A percentile compares a stretch with the other conserved stretches of the same genome.
Evolutionary conservation across 2,329 filamentous ascomycete species (phyloP).

Genomic region (Aspergillus candidus): DNA sequence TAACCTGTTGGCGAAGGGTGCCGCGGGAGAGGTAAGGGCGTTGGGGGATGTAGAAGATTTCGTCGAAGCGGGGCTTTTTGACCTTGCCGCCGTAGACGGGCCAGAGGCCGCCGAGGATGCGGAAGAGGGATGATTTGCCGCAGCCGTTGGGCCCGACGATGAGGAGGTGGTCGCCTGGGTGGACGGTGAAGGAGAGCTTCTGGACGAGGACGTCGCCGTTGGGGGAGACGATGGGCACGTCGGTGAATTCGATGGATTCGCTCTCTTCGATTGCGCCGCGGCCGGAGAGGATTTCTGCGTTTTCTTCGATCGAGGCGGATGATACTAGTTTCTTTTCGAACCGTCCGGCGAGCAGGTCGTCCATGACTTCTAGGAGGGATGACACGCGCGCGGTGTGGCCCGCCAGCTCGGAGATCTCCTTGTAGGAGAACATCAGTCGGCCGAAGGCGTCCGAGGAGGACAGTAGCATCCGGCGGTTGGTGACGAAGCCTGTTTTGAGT

Average conservation of each 20-base stretch:
- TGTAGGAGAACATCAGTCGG: constrained; percentile 95
- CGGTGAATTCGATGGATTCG: constrained; percentile 72
- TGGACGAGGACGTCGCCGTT: constrained; percentile 90
- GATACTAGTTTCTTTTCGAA: constrained; percentile 97
- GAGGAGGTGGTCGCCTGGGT: constrained; percentile 80
- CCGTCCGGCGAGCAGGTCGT: constrained; percentile 79
- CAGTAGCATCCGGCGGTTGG: constrained; percentile 84
- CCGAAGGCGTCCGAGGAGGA: constrained; percentile 94
- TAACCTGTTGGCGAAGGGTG: constrained; percentile 91
- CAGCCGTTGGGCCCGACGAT: constrained; percentile 97
- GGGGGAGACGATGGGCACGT: constrained; percentile 93
- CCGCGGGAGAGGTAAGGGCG: constrained; percentile 88
- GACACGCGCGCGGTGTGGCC: constrained; percentile 92
- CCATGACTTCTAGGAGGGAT: constrained; percentile 85
- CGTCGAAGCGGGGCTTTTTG: constrained; percentile 80
- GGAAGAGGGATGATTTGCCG: constrained; percentile 92
- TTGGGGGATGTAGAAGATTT: constrained; percentile 98
- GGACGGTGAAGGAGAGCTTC: constrained; percentile 78
- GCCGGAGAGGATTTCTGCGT: constrained; percentile 74
- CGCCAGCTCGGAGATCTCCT: constrained; percentile 91
- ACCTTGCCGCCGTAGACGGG: constrained; percentile 94
- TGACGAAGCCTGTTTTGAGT: constrained; percentile 65
- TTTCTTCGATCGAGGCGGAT: constrained; percentile 72
- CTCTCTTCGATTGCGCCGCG: constrained; percentile 79
- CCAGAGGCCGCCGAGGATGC: constrained; percentile 93